These are phyloP conservation scores for Cadophora gregata DNA, from an alignment of 2,329 filamentous ascomycete genomes.

Conservation along the genomic window DNA sequence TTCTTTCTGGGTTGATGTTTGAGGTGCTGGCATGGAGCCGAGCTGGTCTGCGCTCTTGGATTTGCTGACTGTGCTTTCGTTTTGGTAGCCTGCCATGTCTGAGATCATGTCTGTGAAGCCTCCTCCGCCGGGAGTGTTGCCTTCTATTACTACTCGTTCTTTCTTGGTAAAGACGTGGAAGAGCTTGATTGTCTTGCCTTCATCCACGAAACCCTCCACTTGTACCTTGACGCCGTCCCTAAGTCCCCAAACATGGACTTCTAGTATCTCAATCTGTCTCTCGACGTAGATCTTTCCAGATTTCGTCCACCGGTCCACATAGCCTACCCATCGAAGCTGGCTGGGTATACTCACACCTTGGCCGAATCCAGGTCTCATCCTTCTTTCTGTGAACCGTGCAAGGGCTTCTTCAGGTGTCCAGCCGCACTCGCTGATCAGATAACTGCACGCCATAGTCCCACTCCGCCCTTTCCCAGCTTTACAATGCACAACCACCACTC, in stretches of 20 bases:
- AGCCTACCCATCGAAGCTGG: constrained; percentile 84
- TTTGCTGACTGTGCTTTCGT: constrained; percentile 32
- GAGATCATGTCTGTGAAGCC: constrained; percentile 59
- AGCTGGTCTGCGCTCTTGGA: constrained; percentile 27
- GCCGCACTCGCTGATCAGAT: constrained; percentile 85
- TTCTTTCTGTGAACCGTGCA: constrained; percentile 74
- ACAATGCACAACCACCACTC: constrained; percentile 92
- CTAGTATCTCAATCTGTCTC: constrained; percentile 80
- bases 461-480: constrained; percentile 96
- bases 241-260: constrained; percentile 89
- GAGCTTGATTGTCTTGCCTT: constrained; percentile 83
- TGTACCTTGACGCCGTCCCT: constrained; percentile 86
- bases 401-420: constrained; percentile 70
- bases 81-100: constrained; percentile 54
- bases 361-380: constrained; percentile 91
- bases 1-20: neutral
- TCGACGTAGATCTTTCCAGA: constrained; percentile 82
- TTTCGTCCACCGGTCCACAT: constrained; percentile 85
- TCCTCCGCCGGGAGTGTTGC: constrained; percentile 55
- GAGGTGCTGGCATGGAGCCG: neutral
- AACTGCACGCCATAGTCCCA: constrained; percentile 86
- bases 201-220: constrained; percentile 85
- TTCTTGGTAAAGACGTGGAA: constrained; percentile 79
- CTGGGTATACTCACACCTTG: constrained; percentile 91
- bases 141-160: constrained; percentile 74